These are phyloP conservation scores for Nepenthes gracilis DNA, from an alignment of 148 eudicot species.

Conservation along the genomic window DNA sequence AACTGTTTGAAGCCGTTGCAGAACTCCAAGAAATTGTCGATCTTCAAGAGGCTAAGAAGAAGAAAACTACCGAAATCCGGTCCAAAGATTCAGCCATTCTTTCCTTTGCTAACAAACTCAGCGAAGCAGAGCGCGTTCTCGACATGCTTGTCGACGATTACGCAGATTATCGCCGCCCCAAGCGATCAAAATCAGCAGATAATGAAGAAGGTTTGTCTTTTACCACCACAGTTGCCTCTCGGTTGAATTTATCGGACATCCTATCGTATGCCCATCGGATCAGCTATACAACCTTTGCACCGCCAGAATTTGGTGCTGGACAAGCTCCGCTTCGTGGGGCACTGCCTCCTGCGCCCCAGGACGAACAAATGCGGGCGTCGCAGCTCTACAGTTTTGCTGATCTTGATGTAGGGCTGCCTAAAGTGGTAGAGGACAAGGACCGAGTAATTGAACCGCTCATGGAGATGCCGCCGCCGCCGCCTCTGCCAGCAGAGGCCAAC, in stretches of 20 bases:
- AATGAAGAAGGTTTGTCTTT: conserved; percentile 25
- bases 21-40: conserved; percentile 93
- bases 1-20: conserved; percentile 77
- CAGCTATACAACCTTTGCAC: conserved; percentile 95
- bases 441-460: conserved; percentile 46
- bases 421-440: conserved; percentile 46
- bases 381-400: conserved; percentile 68
- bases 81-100: conserved; percentile 57
- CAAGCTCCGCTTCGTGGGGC: conserved; percentile 80
- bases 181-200: conserved; percentile 47
- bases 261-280: conserved; percentile 77
- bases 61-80: conserved; percentile 44
- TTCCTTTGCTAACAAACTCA: conserved; percentile 74
- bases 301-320: conserved; percentile 83
- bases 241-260: conserved; percentile 56
- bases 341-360: conserved; percentile 92
- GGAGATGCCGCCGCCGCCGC: conserved; percentile 22
- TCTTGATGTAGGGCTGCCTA: conserved; percentile 71
- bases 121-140: conserved; percentile 74
- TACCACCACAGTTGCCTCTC: conserved; percentile 58
- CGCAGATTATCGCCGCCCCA: conserved; percentile 61
- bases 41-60: conserved; percentile 72
- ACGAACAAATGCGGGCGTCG: conserved; percentile 90
- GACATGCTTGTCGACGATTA: conserved; percentile 87
- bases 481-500: conserved; percentile 21